Evolutionary conservation across 805 yeast genomes (phyloP).

Genomic region (Clavispora fructus): DNA sequence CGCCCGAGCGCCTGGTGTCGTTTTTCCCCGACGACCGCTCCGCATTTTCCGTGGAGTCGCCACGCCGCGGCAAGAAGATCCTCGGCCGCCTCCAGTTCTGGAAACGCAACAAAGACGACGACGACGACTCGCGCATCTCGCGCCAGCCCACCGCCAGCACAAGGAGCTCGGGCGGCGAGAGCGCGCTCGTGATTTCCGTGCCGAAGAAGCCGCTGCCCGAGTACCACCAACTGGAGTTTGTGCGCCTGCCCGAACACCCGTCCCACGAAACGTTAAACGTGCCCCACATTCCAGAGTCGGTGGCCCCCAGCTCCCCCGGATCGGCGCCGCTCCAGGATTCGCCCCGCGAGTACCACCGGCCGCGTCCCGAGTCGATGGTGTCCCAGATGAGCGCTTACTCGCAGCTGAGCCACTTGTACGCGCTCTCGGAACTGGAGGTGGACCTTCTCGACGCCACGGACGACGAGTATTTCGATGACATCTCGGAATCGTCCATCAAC

Average conservation of each 20-base stretch:
- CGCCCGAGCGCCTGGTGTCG: slow-evolving; percentile 17
- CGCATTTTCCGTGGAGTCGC: slow-evolving; percentile 8
- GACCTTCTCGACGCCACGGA: slow-evolving; percentile 38
- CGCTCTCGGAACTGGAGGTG: slow-evolving; percentile 39
- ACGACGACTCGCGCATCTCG: slow-evolving; percentile 2
- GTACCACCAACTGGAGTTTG: too few species aligned
- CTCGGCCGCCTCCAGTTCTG: slow-evolving; percentile 35
- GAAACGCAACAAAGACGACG: slow-evolving; percentile 16
- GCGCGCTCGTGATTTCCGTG: background rate
- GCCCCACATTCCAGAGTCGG: background rate
- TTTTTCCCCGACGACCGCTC: slow-evolving; percentile 18
- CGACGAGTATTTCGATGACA: slow-evolving; percentile 28
- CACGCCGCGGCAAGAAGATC: slow-evolving; percentile 19
- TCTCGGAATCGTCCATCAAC: slow-evolving; percentile 35
- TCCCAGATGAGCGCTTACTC: slow-evolving; percentile 37
- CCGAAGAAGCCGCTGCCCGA: background rate
- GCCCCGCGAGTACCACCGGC: slow-evolving; percentile 5
- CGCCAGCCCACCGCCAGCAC: slow-evolving; percentile 1
- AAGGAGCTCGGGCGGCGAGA: background rate
- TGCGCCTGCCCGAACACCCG: too few species aligned
- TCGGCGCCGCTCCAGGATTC: slow-evolving; percentile 1
- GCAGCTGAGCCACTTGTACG: slow-evolving; percentile 37
- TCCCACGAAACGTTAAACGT: background rate
- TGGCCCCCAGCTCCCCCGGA: background rate
- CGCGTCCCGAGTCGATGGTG: slow-evolving; percentile 38